Evolutionary conservation across 495 filamentous ascomycete species (phyloP), one percentile per base, ranked within the genome.

Genomic region (Penicillium robsamsonii): DNA sequence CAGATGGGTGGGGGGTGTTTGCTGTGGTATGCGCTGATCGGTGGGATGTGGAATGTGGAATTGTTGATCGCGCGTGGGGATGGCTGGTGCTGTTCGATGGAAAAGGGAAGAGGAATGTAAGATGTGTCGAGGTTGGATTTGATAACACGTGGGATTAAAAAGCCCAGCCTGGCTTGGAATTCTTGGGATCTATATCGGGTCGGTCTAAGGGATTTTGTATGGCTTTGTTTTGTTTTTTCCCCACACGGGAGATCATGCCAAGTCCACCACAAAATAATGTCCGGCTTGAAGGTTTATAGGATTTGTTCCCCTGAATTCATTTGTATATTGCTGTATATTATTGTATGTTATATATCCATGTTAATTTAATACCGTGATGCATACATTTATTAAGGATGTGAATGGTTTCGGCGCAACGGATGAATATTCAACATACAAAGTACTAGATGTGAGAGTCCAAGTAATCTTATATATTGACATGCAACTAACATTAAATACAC

Each of bases 141-240:
- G 27, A 31, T 22, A 22, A 27, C 44, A 46, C 44, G 45, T 47
- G 45, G 45, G 43, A 37, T n/a, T 37, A n/a, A 0, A 13, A 37
- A 37, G 33, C 15, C 33, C 33, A 37, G 33, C 5, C 33, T 37
- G 33, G 15, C 33, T 37, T 37, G 33, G 33, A 35, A 15, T 35
- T 35, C 33, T 35, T 35, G 33, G 13, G n/a, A 37, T 38, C 15
- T 35, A 35, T 5, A 35, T 38, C 10, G 35, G n/a, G n/a, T 38
- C n/a, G 35, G 35, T 38, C 2, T 17, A n/a, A 17, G 15, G 13
- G 9, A 31, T 31, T 31, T 31, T 31, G 30, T 37, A 27, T 27
- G 38, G 27, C 54, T 47, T 59, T 60, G 64, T 66, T 66, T 64
- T 64, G 57, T 35, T 64, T 66, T 66, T 66, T 20, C 64, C 64